Percentiles rank a stretch among this genome's conserved stretches.
Evolutionary conservation across 495 filamentous ascomycete genomes (phyloP).

Genomic region (Trichoderma reesei): DNA sequence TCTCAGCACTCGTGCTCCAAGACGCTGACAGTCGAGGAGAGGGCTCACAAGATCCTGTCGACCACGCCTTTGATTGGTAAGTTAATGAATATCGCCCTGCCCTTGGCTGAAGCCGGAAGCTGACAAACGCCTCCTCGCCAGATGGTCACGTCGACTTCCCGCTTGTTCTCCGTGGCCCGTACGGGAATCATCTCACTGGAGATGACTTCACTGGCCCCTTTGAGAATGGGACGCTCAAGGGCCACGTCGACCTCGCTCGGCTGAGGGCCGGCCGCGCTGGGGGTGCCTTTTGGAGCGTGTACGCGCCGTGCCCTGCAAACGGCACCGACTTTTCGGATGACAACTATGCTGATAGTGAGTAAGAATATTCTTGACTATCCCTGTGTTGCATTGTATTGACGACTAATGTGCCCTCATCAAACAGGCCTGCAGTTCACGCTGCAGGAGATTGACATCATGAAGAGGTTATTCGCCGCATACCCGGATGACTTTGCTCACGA

Average conservation of each 20-base stretch:
- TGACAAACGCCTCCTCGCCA: slow-evolving; percentile 22
- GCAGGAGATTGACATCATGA: slow-evolving; percentile 75
- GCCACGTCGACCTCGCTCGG: slow-evolving; percentile 73
- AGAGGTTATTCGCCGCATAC: slow-evolving; percentile 56
- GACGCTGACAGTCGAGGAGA: slow-evolving; percentile 44
- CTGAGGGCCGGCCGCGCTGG: slow-evolving; percentile 49
- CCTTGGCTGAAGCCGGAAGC: background rate
- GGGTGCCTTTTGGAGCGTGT: slow-evolving; percentile 91
- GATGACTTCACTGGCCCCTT: slow-evolving; percentile 62
- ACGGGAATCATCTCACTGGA: slow-evolving; percentile 69
- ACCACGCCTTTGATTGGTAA: slow-evolving; percentile 74
- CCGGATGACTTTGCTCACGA: slow-evolving; percentile 50
- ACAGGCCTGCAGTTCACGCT: slow-evolving; percentile 57
- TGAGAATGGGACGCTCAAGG: slow-evolving; percentile 50
- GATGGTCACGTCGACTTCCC: slow-evolving; percentile 92
- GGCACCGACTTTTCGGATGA: slow-evolving; percentile 60
- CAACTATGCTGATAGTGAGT: slow-evolving; percentile 48
- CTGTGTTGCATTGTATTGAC: background rate
- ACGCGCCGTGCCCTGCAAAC: slow-evolving; percentile 63
- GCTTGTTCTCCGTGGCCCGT: slow-evolving; percentile 55
- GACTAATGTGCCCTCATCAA: background rate
- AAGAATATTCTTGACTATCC: slow-evolving; percentile 1
- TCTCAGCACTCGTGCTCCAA: background rate
- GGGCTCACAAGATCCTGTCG: slow-evolving; percentile 59
- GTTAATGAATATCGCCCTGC: slow-evolving; percentile 6